Evolutionary conservation across 805 yeast genomes (phyloP), one percentile per base, ranked within the genome.

Genomic region (Hanseniaspora jakobsenii): DNA sequence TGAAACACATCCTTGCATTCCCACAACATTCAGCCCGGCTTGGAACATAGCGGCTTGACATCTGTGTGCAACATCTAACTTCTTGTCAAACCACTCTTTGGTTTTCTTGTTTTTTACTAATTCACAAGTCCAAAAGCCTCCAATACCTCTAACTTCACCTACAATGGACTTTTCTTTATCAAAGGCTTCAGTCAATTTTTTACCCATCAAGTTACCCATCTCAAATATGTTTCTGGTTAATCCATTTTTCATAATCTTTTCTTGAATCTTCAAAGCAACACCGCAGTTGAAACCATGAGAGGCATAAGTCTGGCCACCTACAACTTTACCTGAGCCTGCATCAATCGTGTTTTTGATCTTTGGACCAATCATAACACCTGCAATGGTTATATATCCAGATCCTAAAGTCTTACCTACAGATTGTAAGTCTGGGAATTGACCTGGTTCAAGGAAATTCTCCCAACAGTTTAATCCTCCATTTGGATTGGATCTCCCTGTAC

Each of bases 131-230:
- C 77, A 66, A 58, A 76, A 76, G 31, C 73, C 71, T 48, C 81
- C 81, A 47, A 72, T 62, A 47, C 82, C 82, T 59, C 82, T 67
- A 35, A 76, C 69, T 51, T 76, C 77, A 48, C 79, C 81, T 17
- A 66, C 74, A 42, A 67, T 62, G 39, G 59, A 58, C 39, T 61
- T 62, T 36, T 60, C 60, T 6, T 50, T 37, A 12, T 53, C 42
- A 22, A 69, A 51, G 32, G 58, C 56, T 32, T 59, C 59, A 46
- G 59, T 56, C 36, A 72, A 57, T 50, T 56, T 59, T 22, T 52
- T 52, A 49, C 66, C 72, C 52, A 72, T 50, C 47, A 66, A 57
- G 41, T 53, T 62, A 49, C 77, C 78, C 53, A 54, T 61, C 36
- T 60, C 57, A 51, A 62, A 59, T 32, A 69, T 66, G 54, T 71